A percentile compares a stretch with the other conserved stretches of the same genome.
phyloP scores from a whole-genome alignment of 2,329 filamentous ascomycete species.

The Aureobasidium uvarum region DNA sequence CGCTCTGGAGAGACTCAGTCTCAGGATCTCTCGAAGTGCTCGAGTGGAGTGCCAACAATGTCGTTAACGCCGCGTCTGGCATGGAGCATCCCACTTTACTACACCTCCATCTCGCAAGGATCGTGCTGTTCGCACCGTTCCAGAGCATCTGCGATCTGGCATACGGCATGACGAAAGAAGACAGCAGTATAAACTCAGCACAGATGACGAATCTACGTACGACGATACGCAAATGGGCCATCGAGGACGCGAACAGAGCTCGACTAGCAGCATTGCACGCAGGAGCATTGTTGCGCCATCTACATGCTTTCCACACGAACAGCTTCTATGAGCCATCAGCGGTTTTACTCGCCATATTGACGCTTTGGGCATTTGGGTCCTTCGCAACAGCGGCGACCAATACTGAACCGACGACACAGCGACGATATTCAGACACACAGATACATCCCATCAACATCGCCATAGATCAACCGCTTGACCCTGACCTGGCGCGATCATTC shows the following conservation, averaged over 20 bases:
- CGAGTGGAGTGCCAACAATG: constrained; percentile 58
- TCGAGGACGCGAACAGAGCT: constrained; percentile 56
- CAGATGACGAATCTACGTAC: constrained; percentile 29
- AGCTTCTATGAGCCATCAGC: constrained; percentile 63
- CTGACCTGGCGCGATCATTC: constrained; percentile 30
- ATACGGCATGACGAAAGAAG: constrained; percentile 36
- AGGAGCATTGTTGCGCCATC: constrained; percentile 54
- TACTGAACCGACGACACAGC: background rate
- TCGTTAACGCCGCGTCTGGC: constrained; percentile 50
- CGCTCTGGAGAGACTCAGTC: constrained; percentile 50
- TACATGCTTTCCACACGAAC: constrained; percentile 50
- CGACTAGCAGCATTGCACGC: constrained; percentile 57
- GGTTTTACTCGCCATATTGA: constrained; percentile 63
- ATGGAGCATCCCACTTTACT: constrained; percentile 56
- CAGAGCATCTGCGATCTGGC: constrained; percentile 48
- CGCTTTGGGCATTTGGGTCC: constrained; percentile 60
- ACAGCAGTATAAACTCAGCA: constrained; percentile 6
- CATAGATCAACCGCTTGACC: constrained; percentile 30
- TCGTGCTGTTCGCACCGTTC: constrained; percentile 53
- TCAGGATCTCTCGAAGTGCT: constrained; percentile 55
- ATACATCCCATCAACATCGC: constrained; percentile 28
- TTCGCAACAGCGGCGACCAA: constrained; percentile 28
- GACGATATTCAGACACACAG: constrained; percentile 14
- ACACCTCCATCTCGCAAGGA: constrained; percentile 56
- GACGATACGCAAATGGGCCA: constrained; percentile 50